Percentiles rank a stretch among this genome's conserved stretches.
phyloP scores from a whole-genome alignment of 371 early-diverging fungal species.

The Mortierella sp. region DNA sequence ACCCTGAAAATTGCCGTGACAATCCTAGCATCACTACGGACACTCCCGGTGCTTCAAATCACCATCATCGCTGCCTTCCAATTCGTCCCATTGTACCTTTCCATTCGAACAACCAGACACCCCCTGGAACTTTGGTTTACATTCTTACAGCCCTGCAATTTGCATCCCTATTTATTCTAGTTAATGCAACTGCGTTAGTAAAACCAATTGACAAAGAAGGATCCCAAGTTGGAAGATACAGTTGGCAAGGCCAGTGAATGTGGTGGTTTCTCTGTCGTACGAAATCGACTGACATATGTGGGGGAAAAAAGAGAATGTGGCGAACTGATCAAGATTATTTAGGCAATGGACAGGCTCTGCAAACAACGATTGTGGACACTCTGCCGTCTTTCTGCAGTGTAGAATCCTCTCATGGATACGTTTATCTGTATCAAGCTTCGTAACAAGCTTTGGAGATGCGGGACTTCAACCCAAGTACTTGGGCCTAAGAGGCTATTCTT shows the following conservation, averaged over 20 bases:
- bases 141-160: slow-evolving; percentile 70
- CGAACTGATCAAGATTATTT: slow-evolving; percentile 70
- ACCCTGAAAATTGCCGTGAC: no score
- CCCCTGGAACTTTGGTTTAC: slow-evolving; percentile 58
- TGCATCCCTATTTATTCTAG: slow-evolving; percentile 67
- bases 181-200: slow-evolving; percentile 61
- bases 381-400: slow-evolving; percentile 50
- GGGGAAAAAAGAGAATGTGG: slow-evolving; percentile 50
- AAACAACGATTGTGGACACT: slow-evolving; percentile 54
- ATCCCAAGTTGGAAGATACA: slow-evolving; percentile 74
- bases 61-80: no score
- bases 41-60: no score
- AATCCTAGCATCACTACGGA: no score
- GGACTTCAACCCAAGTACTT: no score
- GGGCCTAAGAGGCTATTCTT: no score
- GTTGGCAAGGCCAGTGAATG: slow-evolving; percentile 71
- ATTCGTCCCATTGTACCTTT: no score
- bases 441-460: no score
- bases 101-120: no score
- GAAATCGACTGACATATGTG: slow-evolving; percentile 55
- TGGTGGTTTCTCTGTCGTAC: slow-evolving; percentile 80
- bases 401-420: no score
- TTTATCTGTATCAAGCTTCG: no score
- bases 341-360: slow-evolving; percentile 36
- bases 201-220: slow-evolving; percentile 69